Evolutionary conservation across 2,329 filamentous ascomycete genomes (phyloP).

Genomic region (Pseudomassariella vexata): DNA sequence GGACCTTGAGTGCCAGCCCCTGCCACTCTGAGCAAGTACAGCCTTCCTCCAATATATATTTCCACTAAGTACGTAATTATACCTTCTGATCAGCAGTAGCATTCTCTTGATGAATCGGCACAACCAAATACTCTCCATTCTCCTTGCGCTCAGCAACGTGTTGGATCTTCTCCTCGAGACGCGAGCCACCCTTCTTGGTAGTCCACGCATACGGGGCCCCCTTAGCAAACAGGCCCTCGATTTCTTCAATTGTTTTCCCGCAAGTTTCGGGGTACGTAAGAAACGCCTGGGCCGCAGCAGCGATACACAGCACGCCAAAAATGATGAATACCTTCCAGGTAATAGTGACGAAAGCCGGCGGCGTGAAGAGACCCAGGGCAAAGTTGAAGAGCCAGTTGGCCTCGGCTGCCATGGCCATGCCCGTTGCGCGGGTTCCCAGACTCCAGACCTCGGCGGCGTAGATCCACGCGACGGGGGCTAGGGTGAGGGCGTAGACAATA

Average conservation of each 20-base stretch:
- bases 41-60: too few species aligned
- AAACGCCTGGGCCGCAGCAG: slow-evolving; percentile 26
- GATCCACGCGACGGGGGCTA: slow-evolving; percentile 61
- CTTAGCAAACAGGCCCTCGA: slow-evolving; percentile 27
- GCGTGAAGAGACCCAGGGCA: slow-evolving; percentile 52
- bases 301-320: slow-evolving; percentile 30
- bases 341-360: slow-evolving; percentile 53
- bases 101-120: too few species aligned
- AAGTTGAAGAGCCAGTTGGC: slow-evolving; percentile 55
- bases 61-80: too few species aligned
- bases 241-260: slow-evolving; percentile 33
- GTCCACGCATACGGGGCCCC: slow-evolving; percentile 31
- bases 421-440: slow-evolving; percentile 52
- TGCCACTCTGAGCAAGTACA: too few species aligned
- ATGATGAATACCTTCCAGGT: slow-evolving; percentile 42
- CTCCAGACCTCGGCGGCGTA: slow-evolving; percentile 64
- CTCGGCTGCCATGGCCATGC: slow-evolving; percentile 51
- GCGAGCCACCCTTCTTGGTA: slow-evolving; percentile 24
- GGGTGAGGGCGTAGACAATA: slow-evolving; percentile 57
- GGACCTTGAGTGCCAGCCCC: too few species aligned
- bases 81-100: too few species aligned
- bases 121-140: too few species aligned
- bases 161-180: slow-evolving; percentile 22
- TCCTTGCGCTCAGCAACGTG: slow-evolving; percentile 19
- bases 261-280: slow-evolving; percentile 29